Evolutionary conservation across 2,329 filamentous ascomycete genomes (phyloP), one percentile per base, ranked within the genome.

Genomic region (Colletotrichum sidae): DNA sequence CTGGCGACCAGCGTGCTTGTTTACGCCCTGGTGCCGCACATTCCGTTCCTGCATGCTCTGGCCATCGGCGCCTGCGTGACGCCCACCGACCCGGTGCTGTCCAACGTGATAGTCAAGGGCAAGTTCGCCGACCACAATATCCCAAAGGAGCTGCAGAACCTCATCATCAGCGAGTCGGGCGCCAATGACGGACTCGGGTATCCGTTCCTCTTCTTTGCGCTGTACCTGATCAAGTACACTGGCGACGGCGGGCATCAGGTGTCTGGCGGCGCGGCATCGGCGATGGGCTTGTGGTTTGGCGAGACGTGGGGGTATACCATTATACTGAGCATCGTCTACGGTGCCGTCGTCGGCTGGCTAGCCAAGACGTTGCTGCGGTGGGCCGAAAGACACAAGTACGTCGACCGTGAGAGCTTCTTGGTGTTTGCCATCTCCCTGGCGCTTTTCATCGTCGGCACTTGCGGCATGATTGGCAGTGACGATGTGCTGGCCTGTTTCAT

Each of bases 101-200:
- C 92, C 13, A 95, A 96, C 69, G 92, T 92, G 3, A 97, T 97
- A 62, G 93, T 97, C 50, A 97, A 97, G 80, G 94, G 94, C 38
- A 94, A 92, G 71, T 97, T 97, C 74, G 94, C 94, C 1, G 94
- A 97, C 72, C 91, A 94, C 72, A 96, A 97, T 74, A 90, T 97
- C 15, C 93, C 94, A 0, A 90, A 89, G 62, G 86, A 90, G 35
- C 80, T 97, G 53, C 93, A 97, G 79, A 89, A 91, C 69, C 92
- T 93, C 70, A 92, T 93, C 72, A 86, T 92, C 53, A 90, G 89
- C 33, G 94, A 97, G 79, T 94, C 92, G 0, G 94, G 94, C 2
- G 92, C 93, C 1, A 97, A 97, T 72, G 94, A 97, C 77, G 94
- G 94, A 0, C 83, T 95, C 41, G 93, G 93, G 0, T 97, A 97